Evolutionary conservation across 2,329 filamentous ascomycete genomes (phyloP), one percentile per base, ranked within the genome.

Genomic region (Claviceps humidiphila): DNA sequence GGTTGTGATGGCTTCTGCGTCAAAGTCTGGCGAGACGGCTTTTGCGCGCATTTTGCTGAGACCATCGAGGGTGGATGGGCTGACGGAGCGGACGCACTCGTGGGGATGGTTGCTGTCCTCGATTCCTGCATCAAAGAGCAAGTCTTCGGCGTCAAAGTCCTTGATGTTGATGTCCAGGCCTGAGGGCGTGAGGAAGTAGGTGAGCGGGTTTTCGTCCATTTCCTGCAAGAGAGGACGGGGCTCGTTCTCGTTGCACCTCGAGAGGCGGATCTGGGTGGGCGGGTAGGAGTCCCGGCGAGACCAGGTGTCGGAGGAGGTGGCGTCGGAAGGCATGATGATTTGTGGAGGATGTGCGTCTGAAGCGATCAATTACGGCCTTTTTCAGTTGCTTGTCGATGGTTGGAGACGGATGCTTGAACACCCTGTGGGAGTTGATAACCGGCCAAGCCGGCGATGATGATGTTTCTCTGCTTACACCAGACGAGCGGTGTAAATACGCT

Each of bases 61-160:
- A 3, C 75, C 74, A 24, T 72, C 73, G 37, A 81, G 74, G 34
- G 69, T 76, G 0, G 77, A 80, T 2, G 77, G 77, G 59, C 76
- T 80, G 54, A 81, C 71, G 57, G 74, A 79, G 55, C 77, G 72
- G 50, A 79, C 66, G 42, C 74, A 68, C 16, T 72, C 69, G 30
- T 65, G 62, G 3, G 73, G 72, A 4, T 68, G 68, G 54, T 66
- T 71, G 51, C 67, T 61, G 57, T 76, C 71, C 59, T 80, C 76
- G 60, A 81, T 81, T 52, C 77, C 76, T 40, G 77, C 77, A 59
- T 80, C 76, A 58, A 78, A 74, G 57, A 77, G 74, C 65, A 75
- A 67, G 61, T 74, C 70, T 56, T 67, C 67, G 45, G 68, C 62
- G 42, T 70, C 71, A 26, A 70, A 62, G 34, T 72, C 64, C 37